Evolutionary conservation across 257 asterid species (phyloP).

Genomic region (Nicotiana otophora): DNA sequence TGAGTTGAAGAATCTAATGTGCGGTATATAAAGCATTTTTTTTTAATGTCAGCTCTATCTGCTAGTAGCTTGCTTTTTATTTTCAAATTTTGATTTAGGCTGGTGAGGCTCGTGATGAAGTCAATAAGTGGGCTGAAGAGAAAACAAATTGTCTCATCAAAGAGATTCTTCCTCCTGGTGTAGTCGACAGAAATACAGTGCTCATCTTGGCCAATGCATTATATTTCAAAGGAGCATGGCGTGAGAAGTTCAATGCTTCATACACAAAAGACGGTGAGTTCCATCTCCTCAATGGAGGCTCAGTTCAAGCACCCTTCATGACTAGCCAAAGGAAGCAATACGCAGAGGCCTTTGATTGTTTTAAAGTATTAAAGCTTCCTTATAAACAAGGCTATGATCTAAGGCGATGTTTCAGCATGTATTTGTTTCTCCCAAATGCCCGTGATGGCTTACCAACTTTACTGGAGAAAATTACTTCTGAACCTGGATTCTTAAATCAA

Average conservation of each 20-base stretch:
- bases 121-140: neutral
- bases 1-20: too few species aligned
- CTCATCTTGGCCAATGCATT: neutral
- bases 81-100: neutral
- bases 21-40: too few species aligned
- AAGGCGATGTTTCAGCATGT: neutral
- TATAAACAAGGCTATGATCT: neutral
- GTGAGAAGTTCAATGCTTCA: neutral
- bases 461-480: neutral
- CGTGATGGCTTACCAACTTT: neutral
- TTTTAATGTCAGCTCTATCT: too few species aligned
- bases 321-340: neutral
- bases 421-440: neutral
- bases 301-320: slow-evolving; percentile 2
- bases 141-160: neutral
- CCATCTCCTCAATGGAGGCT: neutral
- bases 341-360: neutral
- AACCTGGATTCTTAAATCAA: neutral
- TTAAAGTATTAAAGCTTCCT: neutral
- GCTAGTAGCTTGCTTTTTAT: too few species aligned
- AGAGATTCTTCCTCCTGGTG: neutral
- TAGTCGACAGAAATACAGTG: neutral
- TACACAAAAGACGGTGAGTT: neutral
- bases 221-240: neutral
- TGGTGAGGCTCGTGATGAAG: neutral